Evolutionary conservation across 2,329 filamentous ascomycete genomes (phyloP).

Genomic region (Calonectria multiphialidica): DNA sequence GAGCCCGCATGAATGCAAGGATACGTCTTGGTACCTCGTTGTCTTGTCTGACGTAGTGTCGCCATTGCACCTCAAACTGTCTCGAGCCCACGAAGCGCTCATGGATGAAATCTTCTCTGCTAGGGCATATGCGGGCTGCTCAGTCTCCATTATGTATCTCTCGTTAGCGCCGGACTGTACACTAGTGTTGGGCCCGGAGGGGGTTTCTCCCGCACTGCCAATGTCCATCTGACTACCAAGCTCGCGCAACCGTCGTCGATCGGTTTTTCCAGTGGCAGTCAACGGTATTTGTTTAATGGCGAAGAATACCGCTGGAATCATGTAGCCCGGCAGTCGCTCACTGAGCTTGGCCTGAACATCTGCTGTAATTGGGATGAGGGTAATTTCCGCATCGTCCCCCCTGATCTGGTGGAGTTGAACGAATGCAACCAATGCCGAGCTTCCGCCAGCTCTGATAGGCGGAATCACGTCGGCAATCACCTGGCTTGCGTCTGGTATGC

Average conservation of each 20-base stretch:
- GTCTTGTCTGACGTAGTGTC: not conserved
- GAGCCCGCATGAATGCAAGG: not conserved
- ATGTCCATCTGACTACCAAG: constrained; percentile 17
- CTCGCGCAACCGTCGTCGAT: constrained; percentile 17
- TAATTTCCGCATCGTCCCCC: not conserved
- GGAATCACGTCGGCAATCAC: not conserved
- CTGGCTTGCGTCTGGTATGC: not conserved
- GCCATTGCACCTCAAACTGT: not conserved
- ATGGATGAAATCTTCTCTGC: not conserved
- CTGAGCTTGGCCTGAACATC: not conserved
- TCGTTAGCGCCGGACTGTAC: rapidly evolving
- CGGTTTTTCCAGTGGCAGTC: constrained; percentile 29
- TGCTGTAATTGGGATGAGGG: not conserved
- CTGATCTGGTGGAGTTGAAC: not conserved
- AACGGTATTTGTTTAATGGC: constrained; percentile 25
- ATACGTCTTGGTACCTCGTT: not conserved
- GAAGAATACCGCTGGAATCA: constrained; percentile 33
- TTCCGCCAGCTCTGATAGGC: not conserved
- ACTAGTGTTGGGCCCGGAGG: not conserved
- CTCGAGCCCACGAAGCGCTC: not conserved
- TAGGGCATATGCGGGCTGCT: not conserved
- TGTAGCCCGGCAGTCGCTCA: constrained; percentile 31
- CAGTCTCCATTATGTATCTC: not conserved
- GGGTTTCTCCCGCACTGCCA: not conserved
- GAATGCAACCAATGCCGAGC: not conserved